Percentiles rank a stretch among this genome's conserved stretches.
These are phyloP conservation scores for Aspergillus sp. DNA, from an alignment of 2,329 filamentous ascomycete genomes.

Conservation along the genomic window DNA sequence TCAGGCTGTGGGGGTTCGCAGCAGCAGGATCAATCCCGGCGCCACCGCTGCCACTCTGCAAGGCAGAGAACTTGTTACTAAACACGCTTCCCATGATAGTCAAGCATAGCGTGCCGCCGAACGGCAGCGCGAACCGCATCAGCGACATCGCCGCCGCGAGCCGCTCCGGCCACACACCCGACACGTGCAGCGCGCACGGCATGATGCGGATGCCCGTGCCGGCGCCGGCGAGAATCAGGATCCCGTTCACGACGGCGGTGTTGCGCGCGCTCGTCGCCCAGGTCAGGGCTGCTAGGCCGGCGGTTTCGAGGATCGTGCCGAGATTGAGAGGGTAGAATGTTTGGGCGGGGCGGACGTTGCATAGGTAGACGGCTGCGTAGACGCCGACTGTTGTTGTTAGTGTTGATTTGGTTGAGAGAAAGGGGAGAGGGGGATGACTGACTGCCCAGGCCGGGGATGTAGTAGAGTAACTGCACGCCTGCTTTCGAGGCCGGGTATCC, in stretches of 20 bases:
- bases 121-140: conserved; percentile 49
- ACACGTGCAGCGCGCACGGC: conserved; percentile 53
- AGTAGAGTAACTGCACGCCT: conserved; percentile 53
- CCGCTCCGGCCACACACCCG: conserved; percentile 51
- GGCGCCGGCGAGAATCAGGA: conserved; percentile 55
- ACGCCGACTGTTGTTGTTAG: conserved; percentile 38
- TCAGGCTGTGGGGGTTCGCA: conserved; percentile 28
- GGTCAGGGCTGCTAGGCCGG: conserved; percentile 50
- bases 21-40: conserved; percentile 21
- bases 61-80: conserved; percentile 45
- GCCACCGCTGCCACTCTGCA: conserved; percentile 16
- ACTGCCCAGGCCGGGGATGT: conserved; percentile 54
- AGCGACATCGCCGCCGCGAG: conserved; percentile 53
- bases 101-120: conserved; percentile 56
- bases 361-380: conserved; percentile 49
- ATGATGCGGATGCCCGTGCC: conserved; percentile 59
- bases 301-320: conserved; percentile 47
- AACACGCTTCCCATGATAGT: conserved; percentile 62
- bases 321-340: conserved; percentile 52
- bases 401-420: not conserved
- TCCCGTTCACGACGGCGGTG: conserved; percentile 48
- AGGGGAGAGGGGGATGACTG: conserved; percentile 10
- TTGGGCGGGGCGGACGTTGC: conserved; percentile 53
- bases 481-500: conserved; percentile 43
- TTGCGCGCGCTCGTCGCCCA: conserved; percentile 47